These are phyloP conservation scores for Teunomyces gatunensis DNA, from an alignment of 805 yeast genomes.

Conservation along the genomic window DNA sequence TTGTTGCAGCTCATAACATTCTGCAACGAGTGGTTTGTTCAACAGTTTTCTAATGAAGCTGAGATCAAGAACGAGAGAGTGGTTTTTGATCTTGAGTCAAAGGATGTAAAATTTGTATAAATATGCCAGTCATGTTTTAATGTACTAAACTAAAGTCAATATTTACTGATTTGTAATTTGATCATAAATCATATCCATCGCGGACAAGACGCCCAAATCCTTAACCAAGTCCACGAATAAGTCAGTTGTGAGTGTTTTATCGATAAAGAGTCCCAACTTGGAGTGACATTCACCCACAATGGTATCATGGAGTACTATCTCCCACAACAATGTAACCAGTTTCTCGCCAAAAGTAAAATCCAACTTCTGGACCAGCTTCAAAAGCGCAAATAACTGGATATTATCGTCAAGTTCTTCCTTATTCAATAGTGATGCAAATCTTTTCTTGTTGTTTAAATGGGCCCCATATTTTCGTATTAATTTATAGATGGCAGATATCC, in stretches of 20 bases:
- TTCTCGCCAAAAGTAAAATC: conserved; percentile 12
- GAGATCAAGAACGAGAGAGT: conserved; percentile 6
- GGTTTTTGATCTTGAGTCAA: conserved; percentile 25
- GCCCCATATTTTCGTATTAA: conserved; percentile 17
- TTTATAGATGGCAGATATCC: conserved; percentile 20
- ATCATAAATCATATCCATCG: conserved; percentile 1
- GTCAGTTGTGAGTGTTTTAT: background rate
- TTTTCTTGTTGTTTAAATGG: conserved; percentile 12
- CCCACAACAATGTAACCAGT: conserved; percentile 20
- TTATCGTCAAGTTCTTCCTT: conserved; percentile 15
- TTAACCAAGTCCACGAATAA: conserved; percentile 20
- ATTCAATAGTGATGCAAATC: conserved; percentile 7
- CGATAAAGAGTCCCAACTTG: conserved; percentile 10
- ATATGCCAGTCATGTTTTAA: conserved; percentile 1
- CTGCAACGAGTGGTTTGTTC: conserved; percentile 24
- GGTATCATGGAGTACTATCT: conserved; percentile 18
- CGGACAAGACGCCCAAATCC: conserved; percentile 7
- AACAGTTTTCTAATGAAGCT: background rate
- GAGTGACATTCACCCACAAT: conserved; percentile 25
- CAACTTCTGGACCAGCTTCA: conserved; percentile 20
- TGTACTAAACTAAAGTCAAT: background rate
- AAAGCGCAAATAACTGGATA: conserved; percentile 13
- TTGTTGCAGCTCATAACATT: conserved; percentile 23
- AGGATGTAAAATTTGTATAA: conserved; percentile 2
- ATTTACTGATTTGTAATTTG: background rate